Evolutionary conservation across 2,329 filamentous ascomycete genomes (phyloP), one percentile per base, ranked within the genome.

Genomic region (Thelonectria blattea): DNA sequence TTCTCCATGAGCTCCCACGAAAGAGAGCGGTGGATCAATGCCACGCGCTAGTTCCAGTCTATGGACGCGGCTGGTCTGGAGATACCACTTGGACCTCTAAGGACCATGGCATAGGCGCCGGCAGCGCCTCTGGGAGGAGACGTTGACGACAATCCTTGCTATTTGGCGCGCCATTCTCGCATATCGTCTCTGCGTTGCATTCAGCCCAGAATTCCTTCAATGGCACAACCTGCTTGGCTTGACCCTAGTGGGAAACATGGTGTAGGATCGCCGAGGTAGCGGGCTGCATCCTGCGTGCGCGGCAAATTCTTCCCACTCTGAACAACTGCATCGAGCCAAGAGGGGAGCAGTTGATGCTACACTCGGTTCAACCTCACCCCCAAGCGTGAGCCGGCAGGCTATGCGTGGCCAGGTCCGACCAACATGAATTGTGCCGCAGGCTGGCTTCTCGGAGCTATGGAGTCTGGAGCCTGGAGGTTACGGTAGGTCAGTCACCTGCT

Each of bases 91-190:
- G 56, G 43, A 53, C 34, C 43, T 41, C 41, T 46, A 41, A 53
- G 43, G 45, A 64, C 65, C 60, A 70, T 68, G 59, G 56, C 67
- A 66, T 71, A 71, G 57, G 63, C 68, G 69, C 67, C 69, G 62
- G 63, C 22, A 30, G 45, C 58, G 60, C 61, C 51, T 56, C 50
- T 47, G 37, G 60, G 49, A 45, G 57, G 43, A 53, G 58, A 52
- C 56, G 46, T 54, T 12, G 60, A 49, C 56, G 41, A 59, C 53
- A 50, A 46, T 45, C 59, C 53, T 47, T 55, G 45, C 24, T 32
- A 30, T 63, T 64, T 64, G 63, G 58, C 63, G 52, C 61, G 52
- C 47, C 56, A 59, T 65, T 58, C 53, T 53, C 60, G 60, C 63
- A 68, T 67, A 52, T 59, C 58, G 45, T 54, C 56, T 46, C 46